phyloP scores from a whole-genome alignment of 768 basidiomycete genomes.

The Rhodotorula toruloides region DNA sequence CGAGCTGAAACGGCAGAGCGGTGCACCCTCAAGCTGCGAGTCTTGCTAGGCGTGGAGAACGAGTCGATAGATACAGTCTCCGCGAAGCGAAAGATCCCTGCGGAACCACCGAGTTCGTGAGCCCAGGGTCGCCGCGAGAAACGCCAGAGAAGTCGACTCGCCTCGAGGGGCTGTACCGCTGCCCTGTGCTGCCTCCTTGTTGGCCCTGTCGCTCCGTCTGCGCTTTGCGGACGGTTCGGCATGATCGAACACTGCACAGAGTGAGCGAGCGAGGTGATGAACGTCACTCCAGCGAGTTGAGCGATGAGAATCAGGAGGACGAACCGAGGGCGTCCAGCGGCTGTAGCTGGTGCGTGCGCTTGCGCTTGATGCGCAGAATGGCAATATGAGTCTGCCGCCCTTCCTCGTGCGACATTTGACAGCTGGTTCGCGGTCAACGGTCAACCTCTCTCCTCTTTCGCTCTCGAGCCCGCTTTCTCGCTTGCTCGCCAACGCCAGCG shows the following conservation, averaged over 20 bases:
- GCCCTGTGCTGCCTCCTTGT: slow-evolving; percentile 1
- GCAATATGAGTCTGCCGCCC: background rate
- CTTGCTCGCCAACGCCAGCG: too few relatives aligned
- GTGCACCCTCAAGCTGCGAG: slow-evolving; percentile 17
- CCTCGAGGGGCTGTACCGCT: background rate
- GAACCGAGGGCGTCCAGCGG: slow-evolving; percentile 39
- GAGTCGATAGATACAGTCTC: slow-evolving; percentile 37
- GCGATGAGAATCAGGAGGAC: background rate
- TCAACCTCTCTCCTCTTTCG: background rate
- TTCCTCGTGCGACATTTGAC: background rate
- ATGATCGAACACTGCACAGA: slow-evolving; percentile 32
- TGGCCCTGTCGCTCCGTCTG: background rate
- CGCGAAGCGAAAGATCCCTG: slow-evolving; percentile 39
- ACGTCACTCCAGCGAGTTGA: background rate
- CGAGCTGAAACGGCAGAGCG: too few relatives aligned
- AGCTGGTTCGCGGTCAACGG: background rate
- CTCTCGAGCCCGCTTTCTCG: too few relatives aligned
- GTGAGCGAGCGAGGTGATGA: background rate
- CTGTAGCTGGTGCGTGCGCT: slow-evolving; percentile 23
- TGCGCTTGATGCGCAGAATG: slow-evolving; percentile 39
- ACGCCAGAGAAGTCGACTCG: background rate
- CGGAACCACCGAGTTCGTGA: background rate
- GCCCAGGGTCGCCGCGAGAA: background rate
- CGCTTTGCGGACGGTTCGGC: slow-evolving; percentile 16
- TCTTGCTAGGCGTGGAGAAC: slow-evolving; percentile 27